Base-by-base conservation (phyloP, 2,329 filamentous ascomycete species). In the Rhinocladiella similis region DNA sequence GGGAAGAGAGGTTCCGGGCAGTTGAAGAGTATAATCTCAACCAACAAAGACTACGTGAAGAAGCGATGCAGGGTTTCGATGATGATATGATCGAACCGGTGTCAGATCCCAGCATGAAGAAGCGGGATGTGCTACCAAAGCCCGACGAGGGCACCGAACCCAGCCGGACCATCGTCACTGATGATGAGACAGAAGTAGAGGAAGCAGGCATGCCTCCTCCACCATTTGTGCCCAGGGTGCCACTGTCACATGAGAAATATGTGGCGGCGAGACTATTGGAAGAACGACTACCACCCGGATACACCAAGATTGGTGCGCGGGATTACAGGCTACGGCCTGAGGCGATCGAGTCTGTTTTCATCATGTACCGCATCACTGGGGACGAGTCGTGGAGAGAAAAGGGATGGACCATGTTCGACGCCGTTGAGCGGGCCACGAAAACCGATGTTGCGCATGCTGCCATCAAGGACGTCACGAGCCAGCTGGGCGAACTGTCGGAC, bases 291-390 rank as follows among this genome's bases (percentile, higher is more conserved):
- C 75, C 75, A 12, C 64, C 69, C 13, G 75, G 76, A 5, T 71
- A 78, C 60, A 71, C 70, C 9, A 68, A 68, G 29, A 72, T 79
- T 38, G 61, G 63, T 1, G 65, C 65, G 10, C 66, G 70, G 2
- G 67, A 73, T 53, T 79, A 76, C 61, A 68, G 73, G 29, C 63
- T 79, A 68, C 67, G 75, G 6, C 89, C 89, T 18, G 89, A 93
- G 72, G 89, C 89, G 1, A 90, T 93, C 52, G 89, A 93, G 74
- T 88, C 85, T 13, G 83, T 94, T 3, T 93, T 90, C 70, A 82
- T 90, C 67, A 83, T 93, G 77, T 90, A 87, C 69, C 83, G 88
- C 55, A 77, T 90, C 56, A 91, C 88, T 0, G 88, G 87, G 22
- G 83, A 89, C 61, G 63, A 77, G 1, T 74, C 77, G 47, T 88